These are phyloP conservation scores for Trypanosoma avium DNA, from an alignment of 208 protist species.

Conservation along the genomic window DNA sequence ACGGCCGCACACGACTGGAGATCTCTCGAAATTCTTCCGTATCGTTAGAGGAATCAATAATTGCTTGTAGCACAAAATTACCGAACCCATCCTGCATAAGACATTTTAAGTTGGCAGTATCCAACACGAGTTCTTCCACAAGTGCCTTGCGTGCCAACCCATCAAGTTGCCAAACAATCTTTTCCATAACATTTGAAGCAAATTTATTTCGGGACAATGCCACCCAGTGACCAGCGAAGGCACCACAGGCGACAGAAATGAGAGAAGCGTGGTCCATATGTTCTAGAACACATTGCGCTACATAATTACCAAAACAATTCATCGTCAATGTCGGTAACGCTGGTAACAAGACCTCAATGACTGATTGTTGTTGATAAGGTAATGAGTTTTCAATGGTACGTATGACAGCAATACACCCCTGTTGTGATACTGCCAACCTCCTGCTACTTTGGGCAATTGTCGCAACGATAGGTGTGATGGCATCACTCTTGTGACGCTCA, in stretches of 20 bases:
- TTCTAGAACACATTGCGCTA: conserved; percentile 83
- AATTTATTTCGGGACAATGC: conserved; percentile 82
- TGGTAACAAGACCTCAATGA: conserved; percentile 63
- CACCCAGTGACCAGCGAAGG: conserved; percentile 64
- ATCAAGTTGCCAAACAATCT: conserved; percentile 55
- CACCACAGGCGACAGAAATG: conserved; percentile 33
- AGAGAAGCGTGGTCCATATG: conserved; percentile 51
- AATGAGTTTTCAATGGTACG: conserved; percentile 63
- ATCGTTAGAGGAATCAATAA: conserved; percentile 60
- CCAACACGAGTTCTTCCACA: conserved; percentile 67
- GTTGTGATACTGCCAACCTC: conserved; percentile 58
- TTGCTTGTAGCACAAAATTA: conserved; percentile 87
- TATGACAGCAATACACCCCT: conserved; percentile 85
- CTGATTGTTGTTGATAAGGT: conserved; percentile 41
- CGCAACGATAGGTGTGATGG: conserved; percentile 57
- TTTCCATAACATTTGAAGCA: conserved; percentile 90
- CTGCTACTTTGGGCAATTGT: conserved; percentile 44
- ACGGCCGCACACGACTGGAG: conserved; percentile 37
- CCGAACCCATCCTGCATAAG: conserved; percentile 81
- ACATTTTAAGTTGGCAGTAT: conserved; percentile 46
- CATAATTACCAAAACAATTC: conserved; percentile 89
- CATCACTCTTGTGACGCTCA: conserved; percentile 54
- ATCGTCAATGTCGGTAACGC: conserved; percentile 56
- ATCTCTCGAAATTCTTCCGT: conserved; percentile 49
- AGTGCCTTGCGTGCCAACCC: conserved; percentile 35